Conservation (phyloP, 2,329 filamentous ascomycete genomes). For the Nemania sp. region DNA sequence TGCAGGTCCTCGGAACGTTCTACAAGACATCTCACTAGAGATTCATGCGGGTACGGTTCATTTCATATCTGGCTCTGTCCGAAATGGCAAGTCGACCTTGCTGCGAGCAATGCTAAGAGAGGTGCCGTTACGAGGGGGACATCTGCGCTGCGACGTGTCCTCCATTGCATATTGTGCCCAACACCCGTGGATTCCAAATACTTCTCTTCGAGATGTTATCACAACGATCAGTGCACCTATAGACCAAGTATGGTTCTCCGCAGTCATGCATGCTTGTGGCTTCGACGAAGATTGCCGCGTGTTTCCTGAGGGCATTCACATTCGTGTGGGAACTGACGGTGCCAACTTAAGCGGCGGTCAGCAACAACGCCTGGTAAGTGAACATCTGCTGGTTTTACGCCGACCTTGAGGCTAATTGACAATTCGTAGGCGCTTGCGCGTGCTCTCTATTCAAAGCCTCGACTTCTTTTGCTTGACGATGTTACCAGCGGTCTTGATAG, state of each 20-base stretch:
- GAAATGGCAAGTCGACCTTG: not conserved
- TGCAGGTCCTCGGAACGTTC: too few species aligned
- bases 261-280: not conserved
- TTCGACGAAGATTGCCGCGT: not conserved
- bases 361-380: not conserved
- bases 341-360: not conserved
- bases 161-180: not conserved
- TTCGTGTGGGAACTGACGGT: not conserved
- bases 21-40: too few species aligned
- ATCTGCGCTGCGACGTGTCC: not conserved
- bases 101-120: not conserved
- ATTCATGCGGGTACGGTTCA: too few species aligned
- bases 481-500: too few species aligned
- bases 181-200: not conserved
- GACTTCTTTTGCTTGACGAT: too few species aligned
- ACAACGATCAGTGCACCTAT: not conserved
- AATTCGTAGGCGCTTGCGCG: too few species aligned
- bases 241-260: not conserved
- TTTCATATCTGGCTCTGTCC: not conserved
- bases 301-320: not conserved
- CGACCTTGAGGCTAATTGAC: too few species aligned
- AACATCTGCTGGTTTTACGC: too few species aligned
- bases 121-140: not conserved
- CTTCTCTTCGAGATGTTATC: not conserved
- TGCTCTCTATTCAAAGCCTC: too few species aligned